Evolutionary conservation across 345 rosid genomes (phyloP).

Genomic region (Eucalyptus marginata): DNA sequence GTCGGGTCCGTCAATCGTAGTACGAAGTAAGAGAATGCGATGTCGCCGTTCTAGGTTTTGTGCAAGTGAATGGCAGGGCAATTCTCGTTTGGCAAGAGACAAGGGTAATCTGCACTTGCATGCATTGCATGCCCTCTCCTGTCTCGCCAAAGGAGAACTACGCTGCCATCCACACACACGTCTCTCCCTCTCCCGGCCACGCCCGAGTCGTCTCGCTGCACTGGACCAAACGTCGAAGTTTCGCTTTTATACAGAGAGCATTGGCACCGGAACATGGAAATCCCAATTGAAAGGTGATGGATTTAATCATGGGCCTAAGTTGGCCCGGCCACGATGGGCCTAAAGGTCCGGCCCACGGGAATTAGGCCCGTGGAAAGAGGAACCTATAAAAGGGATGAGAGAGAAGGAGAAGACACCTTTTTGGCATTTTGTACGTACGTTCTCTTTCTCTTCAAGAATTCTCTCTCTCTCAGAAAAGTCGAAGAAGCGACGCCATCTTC

Average conservation of each 20-base stretch:
- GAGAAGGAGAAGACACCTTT: too few species aligned
- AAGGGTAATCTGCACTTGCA: background rate
- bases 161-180: background rate
- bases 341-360: too few species aligned
- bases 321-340: too few species aligned
- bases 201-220: background rate
- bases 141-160: background rate
- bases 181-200: background rate
- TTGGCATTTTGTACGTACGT: too few species aligned
- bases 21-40: background rate
- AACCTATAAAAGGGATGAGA: too few species aligned
- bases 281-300: background rate
- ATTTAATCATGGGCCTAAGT: too few species aligned
- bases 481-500: too few species aligned
- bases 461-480: too few species aligned
- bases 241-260: background rate
- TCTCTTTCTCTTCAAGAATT: too few species aligned
- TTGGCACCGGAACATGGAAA: background rate
- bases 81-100: constrained; percentile 3
- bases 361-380: too few species aligned
- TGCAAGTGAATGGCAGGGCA: background rate
- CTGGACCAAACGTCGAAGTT: background rate
- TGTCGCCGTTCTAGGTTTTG: background rate
- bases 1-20: background rate
- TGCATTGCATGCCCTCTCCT: background rate